Percentiles rank a stretch among this genome's conserved stretches.
These are phyloP conservation scores for Castanea sativa DNA, from an alignment of 306 rosid genomes.

Conservation along the genomic window DNA sequence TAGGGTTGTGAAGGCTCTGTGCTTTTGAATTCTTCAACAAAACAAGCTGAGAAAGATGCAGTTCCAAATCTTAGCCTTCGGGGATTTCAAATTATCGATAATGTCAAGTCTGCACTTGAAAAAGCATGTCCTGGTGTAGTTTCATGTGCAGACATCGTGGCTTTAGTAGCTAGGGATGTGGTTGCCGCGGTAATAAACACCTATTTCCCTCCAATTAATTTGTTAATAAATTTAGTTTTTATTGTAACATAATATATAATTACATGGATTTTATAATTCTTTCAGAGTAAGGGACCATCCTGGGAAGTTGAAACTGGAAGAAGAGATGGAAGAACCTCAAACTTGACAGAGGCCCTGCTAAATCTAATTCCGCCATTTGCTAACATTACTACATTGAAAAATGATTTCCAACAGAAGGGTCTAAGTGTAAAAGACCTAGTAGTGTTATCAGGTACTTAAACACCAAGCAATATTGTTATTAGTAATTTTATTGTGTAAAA, in stretches of 20 bases:
- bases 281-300: neutral
- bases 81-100: neutral
- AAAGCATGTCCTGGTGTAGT: slow-evolving; percentile 38
- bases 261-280: neutral
- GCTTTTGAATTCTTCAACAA: slow-evolving; percentile 25
- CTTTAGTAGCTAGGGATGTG: slow-evolving; percentile 35
- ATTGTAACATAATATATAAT: neutral
- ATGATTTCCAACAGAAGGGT: neutral
- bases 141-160: slow-evolving; percentile 50
- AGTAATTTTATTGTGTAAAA: too few species aligned
- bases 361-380: neutral
- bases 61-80: neutral
- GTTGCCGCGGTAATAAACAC: slow-evolving; percentile 23
- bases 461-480: too few species aligned
- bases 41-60: slow-evolving; percentile 28
- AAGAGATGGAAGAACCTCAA: neutral
- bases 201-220: neutral
- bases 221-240: neutral
- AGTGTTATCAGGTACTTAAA: neutral
- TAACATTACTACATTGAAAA: neutral
- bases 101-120: neutral
- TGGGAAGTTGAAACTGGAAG: slow-evolving; percentile 3
- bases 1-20: slow-evolving; percentile 54
- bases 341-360: neutral
- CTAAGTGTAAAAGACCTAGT: neutral